Percentiles rank a stretch among this genome's conserved stretches.
phyloP scores from a whole-genome alignment of 2,329 filamentous ascomycete genomes.

The Colletotrichum liaoningense region DNA sequence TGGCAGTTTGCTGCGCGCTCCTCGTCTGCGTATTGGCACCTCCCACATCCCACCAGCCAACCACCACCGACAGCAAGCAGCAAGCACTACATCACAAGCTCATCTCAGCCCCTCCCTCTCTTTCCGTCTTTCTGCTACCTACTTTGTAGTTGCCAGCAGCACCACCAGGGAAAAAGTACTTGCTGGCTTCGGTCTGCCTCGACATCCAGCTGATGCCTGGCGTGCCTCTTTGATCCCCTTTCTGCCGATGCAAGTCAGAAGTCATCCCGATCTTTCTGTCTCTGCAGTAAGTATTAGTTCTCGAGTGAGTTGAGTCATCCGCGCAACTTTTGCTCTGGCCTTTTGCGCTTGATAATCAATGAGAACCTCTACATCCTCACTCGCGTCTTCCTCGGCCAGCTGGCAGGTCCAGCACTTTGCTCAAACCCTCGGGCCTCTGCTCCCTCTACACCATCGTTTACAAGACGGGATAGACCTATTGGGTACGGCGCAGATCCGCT shows the following conservation, averaged over 20 bases:
- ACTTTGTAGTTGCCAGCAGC: background rate
- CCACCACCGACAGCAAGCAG: background rate
- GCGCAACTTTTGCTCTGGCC: background rate
- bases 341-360: background rate
- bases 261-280: background rate
- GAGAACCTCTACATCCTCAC: background rate
- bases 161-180: background rate
- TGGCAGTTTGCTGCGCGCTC: background rate
- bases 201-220: conserved; percentile 8
- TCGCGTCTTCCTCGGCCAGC: background rate
- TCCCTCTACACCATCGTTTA: conserved; percentile 30
- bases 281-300: background rate
- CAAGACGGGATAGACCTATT: conserved; percentile 14
- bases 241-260: background rate
- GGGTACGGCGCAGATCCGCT: conserved; percentile 17
- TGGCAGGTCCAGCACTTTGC: background rate
- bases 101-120: background rate
- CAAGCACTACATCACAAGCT: conserved; percentile 9
- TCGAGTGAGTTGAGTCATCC: background rate
- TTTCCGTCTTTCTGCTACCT: too few species aligned
- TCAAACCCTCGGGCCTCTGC: conserved; percentile 21
- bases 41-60: background rate
- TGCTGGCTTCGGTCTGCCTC: background rate
- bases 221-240: background rate
- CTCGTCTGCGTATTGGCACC: background rate